Percentiles rank a stretch among this genome's conserved stretches.
phyloP scores from a whole-genome alignment of 257 asterid species.

The Fraxinus americana region DNA sequence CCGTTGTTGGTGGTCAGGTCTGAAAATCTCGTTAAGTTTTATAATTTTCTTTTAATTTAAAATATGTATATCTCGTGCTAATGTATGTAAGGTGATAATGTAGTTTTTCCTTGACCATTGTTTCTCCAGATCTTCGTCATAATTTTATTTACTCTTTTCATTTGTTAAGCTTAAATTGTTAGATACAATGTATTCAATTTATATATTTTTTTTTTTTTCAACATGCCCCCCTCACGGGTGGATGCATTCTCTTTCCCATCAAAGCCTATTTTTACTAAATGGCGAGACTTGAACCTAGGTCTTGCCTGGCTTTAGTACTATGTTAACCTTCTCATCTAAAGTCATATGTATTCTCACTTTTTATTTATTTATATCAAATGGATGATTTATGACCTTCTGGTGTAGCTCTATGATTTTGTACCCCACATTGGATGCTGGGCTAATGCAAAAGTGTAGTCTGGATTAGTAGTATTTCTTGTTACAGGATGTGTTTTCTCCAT shows the following conservation, averaged over 20 bases:
- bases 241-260: too few species aligned
- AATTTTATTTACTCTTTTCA: constrained; percentile 2
- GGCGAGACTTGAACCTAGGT: too few species aligned
- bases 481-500: background rate
- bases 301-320: too few species aligned
- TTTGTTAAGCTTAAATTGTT: background rate
- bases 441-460: background rate
- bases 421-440: background rate
- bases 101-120: background rate
- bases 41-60: background rate
- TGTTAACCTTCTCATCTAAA: background rate
- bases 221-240: background rate
- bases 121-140: constrained; percentile 11
- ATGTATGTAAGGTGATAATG: constrained; percentile 19
- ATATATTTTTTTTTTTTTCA: background rate
- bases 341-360: background rate
- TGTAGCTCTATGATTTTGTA: constrained; percentile 9
- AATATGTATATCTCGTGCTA: constrained; percentile 10
- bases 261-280: too few species aligned
- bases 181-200: background rate
- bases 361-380: background rate
- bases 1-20: constrained; percentile 92
- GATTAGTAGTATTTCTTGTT: background rate
- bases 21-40: background rate
- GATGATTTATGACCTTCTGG: background rate